These are phyloP conservation scores for Dictyostelium capitatum DNA, from an alignment of 78 protist species.

Conservation along the genomic window DNA sequence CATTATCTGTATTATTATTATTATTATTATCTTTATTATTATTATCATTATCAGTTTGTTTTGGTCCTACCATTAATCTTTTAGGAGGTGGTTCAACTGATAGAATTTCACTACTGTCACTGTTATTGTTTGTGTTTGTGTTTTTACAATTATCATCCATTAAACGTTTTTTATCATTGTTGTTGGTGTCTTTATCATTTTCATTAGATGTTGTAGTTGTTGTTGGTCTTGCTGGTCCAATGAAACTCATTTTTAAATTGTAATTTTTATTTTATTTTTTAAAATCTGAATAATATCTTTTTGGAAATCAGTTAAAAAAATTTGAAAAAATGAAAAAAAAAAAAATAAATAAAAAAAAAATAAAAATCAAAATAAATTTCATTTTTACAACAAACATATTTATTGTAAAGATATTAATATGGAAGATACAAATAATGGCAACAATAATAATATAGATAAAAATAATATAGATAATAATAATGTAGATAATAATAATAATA, in stretches of 20 bases:
- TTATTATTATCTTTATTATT: background rate
- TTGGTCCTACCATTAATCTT: background rate
- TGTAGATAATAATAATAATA: background rate
- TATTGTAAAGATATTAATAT: background rate
- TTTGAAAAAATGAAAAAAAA: background rate
- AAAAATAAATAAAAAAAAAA: background rate
- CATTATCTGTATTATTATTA: background rate
- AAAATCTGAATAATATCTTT: background rate
- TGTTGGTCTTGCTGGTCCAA: conserved; percentile 66
- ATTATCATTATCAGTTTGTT: background rate
- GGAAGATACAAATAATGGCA: background rate
- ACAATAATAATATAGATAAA: background rate
- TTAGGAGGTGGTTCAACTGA: conserved; percentile 15
- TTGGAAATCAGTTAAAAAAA: background rate
- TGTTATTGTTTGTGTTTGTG: background rate
- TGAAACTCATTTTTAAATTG: background rate
- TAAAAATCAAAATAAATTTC: background rate
- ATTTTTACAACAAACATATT: background rate
- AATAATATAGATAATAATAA: background rate
- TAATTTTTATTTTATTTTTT: background rate
- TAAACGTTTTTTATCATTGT: background rate
- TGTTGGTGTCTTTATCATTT: background rate
- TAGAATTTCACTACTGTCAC: background rate
- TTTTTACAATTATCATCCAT: background rate
- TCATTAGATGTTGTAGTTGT: background rate